Percentiles rank a stretch among this genome's conserved stretches.
Conservation (phyloP, 2,329 filamentous ascomycete genomes). For the Chrysosporium queenslandicum region DNA sequence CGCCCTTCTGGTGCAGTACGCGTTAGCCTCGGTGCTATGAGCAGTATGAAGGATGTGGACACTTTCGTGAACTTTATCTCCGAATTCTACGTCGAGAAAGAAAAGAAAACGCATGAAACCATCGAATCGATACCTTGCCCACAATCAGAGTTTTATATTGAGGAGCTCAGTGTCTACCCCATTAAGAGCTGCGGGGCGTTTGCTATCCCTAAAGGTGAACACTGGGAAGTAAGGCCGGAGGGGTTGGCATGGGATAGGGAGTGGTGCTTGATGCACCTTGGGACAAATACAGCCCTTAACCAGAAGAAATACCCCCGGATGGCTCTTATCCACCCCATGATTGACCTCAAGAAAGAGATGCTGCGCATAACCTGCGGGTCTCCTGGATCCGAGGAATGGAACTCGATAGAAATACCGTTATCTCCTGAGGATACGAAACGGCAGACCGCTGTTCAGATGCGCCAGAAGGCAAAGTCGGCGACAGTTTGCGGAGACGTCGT, state of each 20-base stretch:
- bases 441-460: conserved; percentile 45
- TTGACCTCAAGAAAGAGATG: conserved; percentile 60
- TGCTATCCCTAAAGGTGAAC: conserved; percentile 49
- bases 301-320: conserved; percentile 84
- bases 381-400: conserved; percentile 26
- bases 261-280: conserved; percentile 86
- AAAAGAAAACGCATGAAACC: conserved; percentile 15
- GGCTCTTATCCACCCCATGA: conserved; percentile 64
- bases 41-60: conserved; percentile 62
- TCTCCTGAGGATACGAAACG: conserved; percentile 33
- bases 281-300: conserved; percentile 71
- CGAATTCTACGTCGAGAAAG: conserved; percentile 53
- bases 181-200: conserved; percentile 91
- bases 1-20: conserved; percentile 83
- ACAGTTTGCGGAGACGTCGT: conserved; percentile 78
- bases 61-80: conserved; percentile 60
- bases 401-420: conserved; percentile 31
- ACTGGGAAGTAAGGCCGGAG: conserved; percentile 71
- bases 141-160: conserved; percentile 42
- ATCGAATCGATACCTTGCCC: conserved; percentile 2
- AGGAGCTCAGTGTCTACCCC: conserved; percentile 66
- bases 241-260: conserved; percentile 91
- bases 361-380: conserved; percentile 47
- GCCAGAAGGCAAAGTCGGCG: conserved; percentile 40
- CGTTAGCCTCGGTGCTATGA: conserved; percentile 84